Evolutionary conservation across 2,329 filamentous ascomycete species (phyloP).

Genomic region (Cladobotryum protrusum): DNA sequence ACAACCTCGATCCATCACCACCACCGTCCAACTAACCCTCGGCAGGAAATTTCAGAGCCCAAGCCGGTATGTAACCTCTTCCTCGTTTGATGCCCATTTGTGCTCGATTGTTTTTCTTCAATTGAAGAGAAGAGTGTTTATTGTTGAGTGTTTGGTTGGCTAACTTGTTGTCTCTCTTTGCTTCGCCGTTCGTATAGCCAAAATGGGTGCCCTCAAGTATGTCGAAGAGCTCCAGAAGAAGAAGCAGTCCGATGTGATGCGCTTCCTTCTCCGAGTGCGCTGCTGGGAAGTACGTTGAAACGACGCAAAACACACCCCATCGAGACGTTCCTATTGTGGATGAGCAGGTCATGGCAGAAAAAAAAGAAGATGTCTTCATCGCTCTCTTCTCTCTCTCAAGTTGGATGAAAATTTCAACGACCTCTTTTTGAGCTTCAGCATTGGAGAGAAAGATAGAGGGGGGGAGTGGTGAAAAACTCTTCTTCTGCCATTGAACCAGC

Average conservation of each 20-base stretch:
- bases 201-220: conserved; percentile 99
- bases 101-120: neutral
- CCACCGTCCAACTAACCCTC: conserved; percentile 28
- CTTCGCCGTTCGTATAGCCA: conserved; percentile 35
- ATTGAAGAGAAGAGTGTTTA: neutral
- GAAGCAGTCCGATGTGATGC: conserved; percentile 99
- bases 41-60: conserved; percentile 29
- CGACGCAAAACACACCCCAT: conserved; percentile 14
- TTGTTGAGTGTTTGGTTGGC: neutral
- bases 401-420: no score
- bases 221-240: conserved; percentile 99
- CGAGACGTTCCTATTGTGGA: conserved; percentile 9
- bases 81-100: neutral
- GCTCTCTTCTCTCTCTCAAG: no score
- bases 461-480: no score
- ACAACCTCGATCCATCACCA: conserved; percentile 18
- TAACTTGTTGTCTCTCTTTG: neutral
- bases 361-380: neutral
- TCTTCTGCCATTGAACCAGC: conserved; percentile 1
- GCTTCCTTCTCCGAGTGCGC: conserved; percentile 98
- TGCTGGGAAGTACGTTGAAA: conserved; percentile 95
- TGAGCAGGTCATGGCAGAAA: conserved; percentile 8
- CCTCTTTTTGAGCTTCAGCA: no score
- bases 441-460: no score
- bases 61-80: conserved; percentile 30